Evolutionary conservation across 1,284 basidiomycete species (phyloP).

Genomic region (Cryptococcus jaspeensis): DNA sequence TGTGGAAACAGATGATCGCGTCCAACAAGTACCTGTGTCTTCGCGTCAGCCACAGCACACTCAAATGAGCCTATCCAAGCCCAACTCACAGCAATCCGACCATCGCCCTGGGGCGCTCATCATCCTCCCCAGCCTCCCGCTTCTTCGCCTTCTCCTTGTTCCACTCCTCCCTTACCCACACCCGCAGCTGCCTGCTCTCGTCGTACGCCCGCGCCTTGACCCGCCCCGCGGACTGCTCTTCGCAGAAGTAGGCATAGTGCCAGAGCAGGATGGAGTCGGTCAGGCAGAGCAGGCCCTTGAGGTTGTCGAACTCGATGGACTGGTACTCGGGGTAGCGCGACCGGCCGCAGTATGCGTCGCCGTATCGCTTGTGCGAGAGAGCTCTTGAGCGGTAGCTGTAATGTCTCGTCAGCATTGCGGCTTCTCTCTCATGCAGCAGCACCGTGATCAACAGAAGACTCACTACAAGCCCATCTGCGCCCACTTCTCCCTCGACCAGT

Average conservation of each 20-base stretch:
- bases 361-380: conserved; percentile 38
- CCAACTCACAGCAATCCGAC: conserved; percentile 46
- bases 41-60: neutral
- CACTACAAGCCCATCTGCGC: conserved; percentile 14
- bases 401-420: neutral
- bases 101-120: conserved; percentile 38
- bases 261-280: conserved; percentile 56
- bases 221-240: conserved; percentile 48
- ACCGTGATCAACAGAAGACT: conserved; percentile 5
- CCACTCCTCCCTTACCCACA: conserved; percentile 37
- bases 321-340: conserved; percentile 19
- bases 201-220: conserved; percentile 30
- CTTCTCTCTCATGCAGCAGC: neutral
- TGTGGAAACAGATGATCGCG: conserved; percentile 41
- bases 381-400: conserved; percentile 31
- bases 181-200: conserved; percentile 32
- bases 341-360: conserved; percentile 32
- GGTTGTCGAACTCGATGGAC: conserved; percentile 29
- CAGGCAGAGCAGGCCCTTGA: conserved; percentile 50
- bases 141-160: conserved; percentile 25
- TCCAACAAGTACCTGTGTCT: conserved; percentile 43
- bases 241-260: conserved; percentile 55
- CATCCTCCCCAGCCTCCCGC: conserved; percentile 20
- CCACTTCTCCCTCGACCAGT: conserved; percentile 25
- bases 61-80: neutral